Base-by-base conservation (phyloP, 116 monocot species). In the Thalassia testudinum region DNA sequence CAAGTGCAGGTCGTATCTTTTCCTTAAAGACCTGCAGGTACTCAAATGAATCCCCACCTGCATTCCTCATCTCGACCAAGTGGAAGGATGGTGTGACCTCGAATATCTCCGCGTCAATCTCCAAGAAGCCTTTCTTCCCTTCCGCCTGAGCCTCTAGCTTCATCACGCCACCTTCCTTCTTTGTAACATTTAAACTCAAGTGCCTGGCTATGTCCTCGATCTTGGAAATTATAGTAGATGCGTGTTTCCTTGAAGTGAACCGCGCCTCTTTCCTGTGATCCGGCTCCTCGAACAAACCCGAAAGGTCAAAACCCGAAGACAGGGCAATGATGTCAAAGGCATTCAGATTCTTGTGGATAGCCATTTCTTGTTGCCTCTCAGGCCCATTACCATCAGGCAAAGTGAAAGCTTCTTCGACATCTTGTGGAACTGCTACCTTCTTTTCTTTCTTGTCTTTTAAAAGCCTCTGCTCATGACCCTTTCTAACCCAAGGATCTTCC, bases 71-170 rank as follows among this genome's bases (percentile, higher is more conserved):
- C 61, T 92, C 83, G 37, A 92, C 80, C 27, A 92, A 40, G 52
- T 77, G 69, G 26, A 72, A 69, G 12, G 59, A 53, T 19, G 75
- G 62, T 19, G 67, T 57, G 12, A 86, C 60, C 68, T 83, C 83
- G 50, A 92, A 83, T 65, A 92, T 77, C 70, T 92, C 92, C 12
- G 66, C 77, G 43, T 86, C 75, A 12, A 92, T 72, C 12, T 49
- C 67, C 18, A 92, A 43, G 8, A 49, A 34, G 1, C 85, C 82
- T 22, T 76, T 81, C 25, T 73, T 73, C 7, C 91, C 91, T 50
- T 58, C 66, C 50, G 26, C 43, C 6, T 3, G 15, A 24, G 72
- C 66, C 47, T 84, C 68, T 17, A 84, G 26, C 60, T 70, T 72
- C 62, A 92, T 26, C 17, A 86, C 21, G 17, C 92, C 92, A 6